Base-by-base conservation (phyloP, 2,329 filamentous ascomycete species). In the Fusarium staphyleae region DNA sequence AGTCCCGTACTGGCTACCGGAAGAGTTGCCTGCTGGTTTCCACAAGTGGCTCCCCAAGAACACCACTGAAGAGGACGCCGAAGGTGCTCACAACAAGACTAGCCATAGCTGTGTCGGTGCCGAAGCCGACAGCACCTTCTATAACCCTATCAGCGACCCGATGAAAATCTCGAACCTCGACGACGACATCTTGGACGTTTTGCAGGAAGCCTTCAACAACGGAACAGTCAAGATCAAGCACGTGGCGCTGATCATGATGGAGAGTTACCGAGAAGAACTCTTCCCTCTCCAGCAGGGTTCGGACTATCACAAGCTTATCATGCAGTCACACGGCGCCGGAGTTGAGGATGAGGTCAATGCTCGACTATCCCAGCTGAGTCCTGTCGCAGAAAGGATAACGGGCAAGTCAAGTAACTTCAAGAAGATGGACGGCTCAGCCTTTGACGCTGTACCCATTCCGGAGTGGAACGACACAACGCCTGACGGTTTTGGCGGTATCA, bases 211-310 rank as follows among this genome's bases (percentile, higher is more conserved):
- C 7, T 53, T 75, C 1, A 52, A 42, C 2, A 53, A 64, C 3
- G 56, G 51, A n/a, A 41, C 49, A 4, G 66, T 77, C 24, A 71
- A 72, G 45, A 78, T 80, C 49, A 77, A 77, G 55, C 76, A 80
- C 50, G 69, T 80, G 10, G 67, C 79, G n/a, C 57, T 78, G 8
- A 55, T 80, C 15, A 74, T 77, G 42, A 69, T 80, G 35, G 77
- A 80, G 57, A 78, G 77, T 36, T 76, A 76, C 2, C 71, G 77
- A 4, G 73, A 74, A 13, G 77, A 80, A 37, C 70, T 79, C 1
- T 80, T 79, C 52, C 77, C 77, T 3, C 59, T 80, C 16, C 75
- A 77, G 29, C 72, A 74, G 48, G 69, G 69, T 3, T 76, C 73
- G 3, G 64, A 73, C 19, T 73, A 78, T 14, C 73, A 71, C 53